Percentiles rank a stretch among this genome's conserved stretches.
These are phyloP conservation scores for Penicillium alfredii DNA, from an alignment of 495 filamentous ascomycete genomes.

Conservation along the genomic window DNA sequence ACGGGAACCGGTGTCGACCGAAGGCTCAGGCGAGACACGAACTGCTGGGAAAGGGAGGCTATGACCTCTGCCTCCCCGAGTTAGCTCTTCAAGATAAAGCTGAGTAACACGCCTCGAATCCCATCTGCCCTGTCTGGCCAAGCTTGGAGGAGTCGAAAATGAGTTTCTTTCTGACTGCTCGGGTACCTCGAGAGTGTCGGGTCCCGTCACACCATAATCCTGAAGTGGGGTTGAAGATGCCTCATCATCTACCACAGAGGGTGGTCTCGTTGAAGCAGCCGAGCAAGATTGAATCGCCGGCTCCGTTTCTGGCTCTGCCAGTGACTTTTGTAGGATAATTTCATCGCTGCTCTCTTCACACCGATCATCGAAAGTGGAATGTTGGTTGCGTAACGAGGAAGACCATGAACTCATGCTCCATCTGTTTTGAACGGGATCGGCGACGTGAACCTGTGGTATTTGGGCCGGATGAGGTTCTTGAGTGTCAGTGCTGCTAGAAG, in stretches of 20 bases:
- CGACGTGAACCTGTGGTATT: conserved; percentile 11
- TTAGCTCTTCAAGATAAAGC: conserved; percentile 48
- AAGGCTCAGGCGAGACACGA: conserved; percentile 16
- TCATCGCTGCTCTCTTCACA: conserved; percentile 33
- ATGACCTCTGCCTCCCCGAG: conserved; percentile 30
- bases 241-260: conserved; percentile 21
- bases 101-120: conserved; percentile 49
- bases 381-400: conserved; percentile 40
- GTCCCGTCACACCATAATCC: conserved; percentile 15
- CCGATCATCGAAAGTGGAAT: conserved; percentile 34
- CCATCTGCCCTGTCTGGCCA: conserved; percentile 48
- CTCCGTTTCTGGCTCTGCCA: conserved; percentile 21
- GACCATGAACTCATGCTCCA: conserved; percentile 53
- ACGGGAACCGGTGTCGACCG: conserved; percentile 2
- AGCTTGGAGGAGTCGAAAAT: conserved; percentile 34
- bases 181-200: conserved; percentile 11
- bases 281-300: conserved; percentile 30
- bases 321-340: conserved; percentile 12
- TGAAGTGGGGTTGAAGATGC: conserved; percentile 14
- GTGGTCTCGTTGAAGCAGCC: conserved; percentile 27
- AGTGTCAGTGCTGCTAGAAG: conserved; percentile 25
- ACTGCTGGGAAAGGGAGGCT: conserved; percentile 16
- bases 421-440: conserved; percentile 26
- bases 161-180: conserved; percentile 2
- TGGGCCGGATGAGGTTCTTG: conserved; percentile 23